Evolutionary conservation across 192 early-diverging fungal species (phyloP), one percentile per base, ranked within the genome.

Genomic region (Gamsiella multidivaricata): DNA sequence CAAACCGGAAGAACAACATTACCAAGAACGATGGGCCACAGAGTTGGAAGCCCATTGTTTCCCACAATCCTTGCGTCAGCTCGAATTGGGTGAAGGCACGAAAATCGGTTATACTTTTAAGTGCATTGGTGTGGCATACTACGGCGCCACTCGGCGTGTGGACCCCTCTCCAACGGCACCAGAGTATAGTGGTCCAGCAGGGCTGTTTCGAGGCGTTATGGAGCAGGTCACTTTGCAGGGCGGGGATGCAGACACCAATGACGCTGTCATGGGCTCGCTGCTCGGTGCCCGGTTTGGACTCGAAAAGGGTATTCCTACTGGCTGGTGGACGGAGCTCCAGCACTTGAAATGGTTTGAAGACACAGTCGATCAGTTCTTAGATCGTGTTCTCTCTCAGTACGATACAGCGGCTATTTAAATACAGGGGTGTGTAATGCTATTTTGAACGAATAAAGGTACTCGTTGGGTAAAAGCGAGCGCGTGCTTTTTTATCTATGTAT

Each of bases 51-150:
- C 28, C 10, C 43, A 68, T 52, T 83, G 81, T 58, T 83, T 83
- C 49, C 81, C 81, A 12, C 39, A 64, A 8, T 51, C 10, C 14
- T 51, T 86, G 32, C 20, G 20, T 1, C 29, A 69, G 11, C 60
- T 88, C 12, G 43, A 79, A 1, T 45, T 88, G 17, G 81, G 75
- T 41, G 58, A 70, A 2, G 3, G 3, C 8, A 10, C 22, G 10
- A 23, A 37, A 0, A 84, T 88, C 17, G 86, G 84, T 5, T 88
- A 86, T 60, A 80, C 84, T 3, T 84, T 74, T 70, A 88, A 88
- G 57, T 78, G 74, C 46, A 55, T 88, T 26, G 86, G 84, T 14
- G 37, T 80, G 1, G 81, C 55, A 0, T 47, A 79, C 43, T 81
- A 83, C 65, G 72, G 78, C 18, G 71, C 71, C 9, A 79, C 70